These are phyloP conservation scores for Vigna angularis DNA, from an alignment of 306 rosid species.

Conservation along the genomic window DNA sequence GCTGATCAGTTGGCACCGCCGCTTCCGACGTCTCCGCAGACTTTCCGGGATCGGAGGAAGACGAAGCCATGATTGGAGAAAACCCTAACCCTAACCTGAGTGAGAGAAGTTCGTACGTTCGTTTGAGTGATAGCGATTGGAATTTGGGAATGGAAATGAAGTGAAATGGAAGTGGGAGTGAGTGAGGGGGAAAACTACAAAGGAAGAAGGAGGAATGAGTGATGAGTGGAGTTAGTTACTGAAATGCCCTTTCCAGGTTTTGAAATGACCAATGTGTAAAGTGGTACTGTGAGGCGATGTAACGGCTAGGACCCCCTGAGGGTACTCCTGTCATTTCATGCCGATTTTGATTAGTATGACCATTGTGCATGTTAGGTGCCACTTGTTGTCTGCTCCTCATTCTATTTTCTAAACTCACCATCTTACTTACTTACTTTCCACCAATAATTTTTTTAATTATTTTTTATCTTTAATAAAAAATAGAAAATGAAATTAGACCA, in stretches of 20 bases:
- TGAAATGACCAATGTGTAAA: slow-evolving; percentile 39
- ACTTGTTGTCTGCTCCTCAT: slow-evolving; percentile 45
- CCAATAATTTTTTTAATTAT: not conserved
- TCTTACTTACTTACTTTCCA: not conserved
- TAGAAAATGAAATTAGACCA: too few relatives aligned
- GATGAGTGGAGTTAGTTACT: slow-evolving; percentile 34
- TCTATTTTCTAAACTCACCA: not conserved
- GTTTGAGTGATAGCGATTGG: not conserved
- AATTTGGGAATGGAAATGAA: slow-evolving; percentile 38
- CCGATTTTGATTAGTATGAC: slow-evolving; percentile 46
- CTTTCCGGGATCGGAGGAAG: slow-evolving; percentile 86
- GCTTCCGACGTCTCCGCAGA: slow-evolving; percentile 50
- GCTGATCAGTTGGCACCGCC: slow-evolving; percentile 68
- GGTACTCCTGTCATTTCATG: slow-evolving; percentile 49
- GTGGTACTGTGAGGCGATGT: slow-evolving; percentile 16
- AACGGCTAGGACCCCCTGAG: slow-evolving; percentile 85
- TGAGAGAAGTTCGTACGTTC: not conserved
- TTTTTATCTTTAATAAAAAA: not conserved
- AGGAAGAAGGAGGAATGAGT: slow-evolving; percentile 41
- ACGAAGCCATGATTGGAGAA: slow-evolving; percentile 74
- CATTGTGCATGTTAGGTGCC: slow-evolving; percentile 53
- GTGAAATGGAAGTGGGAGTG: slow-evolving; percentile 11
- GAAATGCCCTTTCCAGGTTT: slow-evolving; percentile 47
- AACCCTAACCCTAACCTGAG: slow-evolving; percentile 47
- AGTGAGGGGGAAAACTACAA: slow-evolving; percentile 45